phyloP scores from a whole-genome alignment of 2,329 filamentous ascomycete genomes.

The Lasiodiplodia sp. region DNA sequence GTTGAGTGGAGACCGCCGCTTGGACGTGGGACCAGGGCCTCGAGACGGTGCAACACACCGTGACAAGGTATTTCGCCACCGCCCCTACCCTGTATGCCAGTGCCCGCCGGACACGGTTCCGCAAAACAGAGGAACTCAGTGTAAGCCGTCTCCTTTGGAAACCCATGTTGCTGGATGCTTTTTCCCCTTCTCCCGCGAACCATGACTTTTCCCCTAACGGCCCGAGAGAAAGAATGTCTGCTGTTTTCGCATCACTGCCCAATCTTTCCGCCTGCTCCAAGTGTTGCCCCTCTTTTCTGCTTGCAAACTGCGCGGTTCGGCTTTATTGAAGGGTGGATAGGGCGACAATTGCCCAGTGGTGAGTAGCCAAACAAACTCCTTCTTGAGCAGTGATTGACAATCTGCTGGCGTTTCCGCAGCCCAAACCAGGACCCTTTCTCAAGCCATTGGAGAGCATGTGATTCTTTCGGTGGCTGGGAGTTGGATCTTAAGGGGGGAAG shows the following conservation, averaged over 20 bases:
- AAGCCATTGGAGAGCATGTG: not conserved
- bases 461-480: not conserved
- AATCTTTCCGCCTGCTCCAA: not conserved
- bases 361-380: not conserved
- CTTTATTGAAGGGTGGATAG: not conserved
- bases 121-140: not conserved
- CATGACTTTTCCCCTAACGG: not conserved
- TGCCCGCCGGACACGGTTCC: not conserved
- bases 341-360: not conserved
- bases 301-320: not conserved
- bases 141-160: not conserved
- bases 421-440: too few relatives aligned
- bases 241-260: not conserved
- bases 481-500: not conserved
- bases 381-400: not conserved
- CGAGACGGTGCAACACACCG: conserved; percentile 16
- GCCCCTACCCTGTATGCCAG: not conserved
- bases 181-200: not conserved
- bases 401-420: not conserved
- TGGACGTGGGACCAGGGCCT: conserved; percentile 1
- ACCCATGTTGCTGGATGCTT: too few relatives aligned
- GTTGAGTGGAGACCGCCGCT: conserved; percentile 12
- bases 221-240: not conserved
- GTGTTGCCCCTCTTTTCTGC: not conserved
- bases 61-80: not conserved